phyloP scores from a whole-genome alignment of 345 rosid genomes.

The Brassica napus region DNA sequence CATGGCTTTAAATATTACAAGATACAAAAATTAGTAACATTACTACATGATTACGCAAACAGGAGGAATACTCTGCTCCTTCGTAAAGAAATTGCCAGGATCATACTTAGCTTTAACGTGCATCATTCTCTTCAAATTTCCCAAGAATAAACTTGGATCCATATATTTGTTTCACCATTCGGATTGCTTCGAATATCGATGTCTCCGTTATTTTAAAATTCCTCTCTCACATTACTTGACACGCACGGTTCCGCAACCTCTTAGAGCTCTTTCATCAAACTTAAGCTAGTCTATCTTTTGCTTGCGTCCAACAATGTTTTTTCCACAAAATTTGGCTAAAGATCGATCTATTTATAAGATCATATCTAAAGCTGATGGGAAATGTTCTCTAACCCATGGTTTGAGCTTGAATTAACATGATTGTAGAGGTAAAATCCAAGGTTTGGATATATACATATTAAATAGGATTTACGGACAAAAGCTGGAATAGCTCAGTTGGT shows the following conservation, averaged over 20 bases:
- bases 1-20: no score
- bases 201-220: no score
- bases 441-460: no score
- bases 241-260: slow-evolving; percentile 33
- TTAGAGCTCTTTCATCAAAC: slow-evolving; percentile 41
- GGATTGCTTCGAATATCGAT: no score
- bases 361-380: neutral
- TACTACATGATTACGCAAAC: neutral
- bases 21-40: neutral
- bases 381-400: slow-evolving; percentile 30
- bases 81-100: slow-evolving; percentile 42
- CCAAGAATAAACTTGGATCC: slow-evolving; percentile 45
- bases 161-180: slow-evolving; percentile 19
- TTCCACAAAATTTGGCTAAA: neutral
- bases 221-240: slow-evolving; percentile 3
- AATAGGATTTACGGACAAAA: neutral
- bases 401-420: slow-evolving; percentile 55
- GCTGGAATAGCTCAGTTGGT: slow-evolving; percentile 91
- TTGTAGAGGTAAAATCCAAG: no score
- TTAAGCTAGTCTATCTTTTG: slow-evolving; percentile 21
- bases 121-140: slow-evolving; percentile 44
- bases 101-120: slow-evolving; percentile 38
- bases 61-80: slow-evolving; percentile 47
- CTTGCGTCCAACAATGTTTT: slow-evolving; percentile 39
- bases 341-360: neutral